These are phyloP conservation scores for Aspergillus sp. DNA, from an alignment of 2,329 filamentous ascomycete species.

Conservation along the genomic window DNA sequence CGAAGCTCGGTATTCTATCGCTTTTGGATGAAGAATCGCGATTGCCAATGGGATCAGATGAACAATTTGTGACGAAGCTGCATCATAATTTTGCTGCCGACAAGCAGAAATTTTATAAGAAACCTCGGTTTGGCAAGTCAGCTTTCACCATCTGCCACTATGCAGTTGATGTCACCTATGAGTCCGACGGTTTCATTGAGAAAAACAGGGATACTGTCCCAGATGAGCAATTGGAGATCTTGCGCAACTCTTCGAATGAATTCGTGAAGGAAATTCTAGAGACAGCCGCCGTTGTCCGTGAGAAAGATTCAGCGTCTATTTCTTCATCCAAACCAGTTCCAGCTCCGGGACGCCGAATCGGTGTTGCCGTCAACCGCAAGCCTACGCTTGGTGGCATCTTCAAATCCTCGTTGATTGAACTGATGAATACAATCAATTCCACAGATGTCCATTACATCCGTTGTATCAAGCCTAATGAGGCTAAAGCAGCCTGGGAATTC, in stretches of 20 bases:
- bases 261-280: conserved; percentile 82
- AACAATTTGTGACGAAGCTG: conserved; percentile 92
- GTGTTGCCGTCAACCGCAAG: conserved; percentile 88
- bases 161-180: conserved; percentile 94
- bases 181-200: conserved; percentile 98
- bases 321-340: conserved; percentile 64
- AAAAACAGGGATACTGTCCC: conserved; percentile 99
- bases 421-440: conserved; percentile 96
- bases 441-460: conserved; percentile 98
- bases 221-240: conserved; percentile 92
- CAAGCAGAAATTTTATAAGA: conserved; percentile 97
- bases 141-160: conserved; percentile 98
- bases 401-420: conserved; percentile 93
- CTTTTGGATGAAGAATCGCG: conserved; percentile 93
- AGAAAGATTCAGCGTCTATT: conserved; percentile 64
- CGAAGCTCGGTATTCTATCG: conserved; percentile 86
- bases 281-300: conserved; percentile 74
- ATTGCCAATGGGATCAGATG: conserved; percentile 92
- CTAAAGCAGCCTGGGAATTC: conserved; percentile 93
- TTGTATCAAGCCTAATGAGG: conserved; percentile 98
- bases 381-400: conserved; percentile 97
- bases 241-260: conserved; percentile 71
- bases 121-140: conserved; percentile 94
- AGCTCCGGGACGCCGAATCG: conserved; percentile 70
- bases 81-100: conserved; percentile 85